These are phyloP conservation scores for Blumeria graminis DNA, from an alignment of 2,329 filamentous ascomycete species.

Conservation along the genomic window DNA sequence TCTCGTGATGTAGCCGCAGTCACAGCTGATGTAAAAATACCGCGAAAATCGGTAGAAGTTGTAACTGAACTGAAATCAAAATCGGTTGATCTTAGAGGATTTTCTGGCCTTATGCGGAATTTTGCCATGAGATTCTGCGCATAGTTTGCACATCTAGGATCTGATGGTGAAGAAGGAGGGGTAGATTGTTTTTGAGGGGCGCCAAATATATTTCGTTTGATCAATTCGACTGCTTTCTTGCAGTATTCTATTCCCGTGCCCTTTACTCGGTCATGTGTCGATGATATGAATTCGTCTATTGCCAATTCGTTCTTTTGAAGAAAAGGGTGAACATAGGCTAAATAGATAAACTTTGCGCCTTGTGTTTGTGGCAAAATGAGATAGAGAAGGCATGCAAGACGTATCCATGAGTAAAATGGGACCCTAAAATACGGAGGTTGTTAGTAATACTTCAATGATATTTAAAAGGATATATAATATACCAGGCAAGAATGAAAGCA, in stretches of 20 bases:
- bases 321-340: conserved; percentile 67
- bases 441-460: conserved; percentile 1
- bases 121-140: conserved; percentile 62
- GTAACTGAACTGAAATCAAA: conserved; percentile 18
- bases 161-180: conserved; percentile 23
- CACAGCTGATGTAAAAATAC: conserved; percentile 50
- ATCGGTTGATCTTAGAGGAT: conserved; percentile 22
- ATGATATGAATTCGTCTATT: conserved; percentile 77
- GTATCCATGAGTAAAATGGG: conserved; percentile 83
- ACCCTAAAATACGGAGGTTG: conserved; percentile 26
- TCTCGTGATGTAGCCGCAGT: conserved; percentile 20
- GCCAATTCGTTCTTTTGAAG: conserved; percentile 63
- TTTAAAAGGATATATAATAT: conserved; percentile 8
- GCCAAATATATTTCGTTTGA: conserved; percentile 59
- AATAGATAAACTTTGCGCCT: conserved; percentile 68
- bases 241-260: conserved; percentile 54
- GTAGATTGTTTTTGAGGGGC: conserved; percentile 31
- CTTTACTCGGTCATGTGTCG: conserved; percentile 54
- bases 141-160: conserved; percentile 28
- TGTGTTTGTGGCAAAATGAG: conserved; percentile 96
- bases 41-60: conserved; percentile 44
- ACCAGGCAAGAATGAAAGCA: conserved; percentile 68
- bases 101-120: conserved; percentile 57
- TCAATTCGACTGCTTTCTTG: conserved; percentile 41
- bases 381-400: conserved; percentile 70